Percentiles rank a stretch among this genome's conserved stretches.
Conservation (phyloP, 2,329 filamentous ascomycete species). For the Aphanocladium album region DNA sequence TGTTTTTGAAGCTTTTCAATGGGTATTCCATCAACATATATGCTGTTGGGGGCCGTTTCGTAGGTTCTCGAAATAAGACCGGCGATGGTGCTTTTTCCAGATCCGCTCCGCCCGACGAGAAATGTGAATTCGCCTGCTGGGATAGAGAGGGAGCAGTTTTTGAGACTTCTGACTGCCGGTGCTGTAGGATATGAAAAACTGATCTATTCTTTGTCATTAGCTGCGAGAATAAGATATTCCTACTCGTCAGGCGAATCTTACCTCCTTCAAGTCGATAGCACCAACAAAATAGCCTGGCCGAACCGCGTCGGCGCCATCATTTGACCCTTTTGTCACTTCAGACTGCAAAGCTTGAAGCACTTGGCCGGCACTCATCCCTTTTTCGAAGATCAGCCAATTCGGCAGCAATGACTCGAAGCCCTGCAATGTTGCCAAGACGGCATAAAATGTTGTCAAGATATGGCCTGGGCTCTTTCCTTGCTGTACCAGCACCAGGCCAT, state of each 20-base stretch:
- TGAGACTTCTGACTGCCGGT: constrained; percentile 53
- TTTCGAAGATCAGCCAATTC: constrained; percentile 71
- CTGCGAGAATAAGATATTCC: not conserved
- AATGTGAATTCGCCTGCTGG: constrained; percentile 69
- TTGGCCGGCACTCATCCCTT: constrained; percentile 69
- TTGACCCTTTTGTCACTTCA: constrained; percentile 16
- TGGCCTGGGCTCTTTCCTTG: constrained; percentile 57
- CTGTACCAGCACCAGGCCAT: constrained; percentile 66
- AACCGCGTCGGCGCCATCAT: constrained; percentile 9
- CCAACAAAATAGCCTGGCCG: constrained; percentile 50
- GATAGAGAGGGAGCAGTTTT: constrained; percentile 62
- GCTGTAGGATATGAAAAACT: constrained; percentile 77
- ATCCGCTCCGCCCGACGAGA: constrained; percentile 80
- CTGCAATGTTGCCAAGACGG: constrained; percentile 70
- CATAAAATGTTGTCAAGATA: constrained; percentile 81
- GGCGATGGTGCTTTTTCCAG: constrained; percentile 84
- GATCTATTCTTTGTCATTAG: constrained; percentile 46
- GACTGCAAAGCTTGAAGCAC: constrained; percentile 49
- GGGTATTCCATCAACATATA: constrained; percentile 62
- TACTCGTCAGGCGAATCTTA: constrained; percentile 31
- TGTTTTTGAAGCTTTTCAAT: constrained; percentile 56
- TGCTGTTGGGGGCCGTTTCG: constrained; percentile 55
- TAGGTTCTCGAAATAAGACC: constrained; percentile 79
- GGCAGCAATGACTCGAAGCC: constrained; percentile 70
- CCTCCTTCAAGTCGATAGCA: constrained; percentile 64